Percentiles rank a stretch among this genome's conserved stretches.
Evolutionary conservation across 2,329 filamentous ascomycete genomes (phyloP).

Genomic region (Epichloe aotearoae): DNA sequence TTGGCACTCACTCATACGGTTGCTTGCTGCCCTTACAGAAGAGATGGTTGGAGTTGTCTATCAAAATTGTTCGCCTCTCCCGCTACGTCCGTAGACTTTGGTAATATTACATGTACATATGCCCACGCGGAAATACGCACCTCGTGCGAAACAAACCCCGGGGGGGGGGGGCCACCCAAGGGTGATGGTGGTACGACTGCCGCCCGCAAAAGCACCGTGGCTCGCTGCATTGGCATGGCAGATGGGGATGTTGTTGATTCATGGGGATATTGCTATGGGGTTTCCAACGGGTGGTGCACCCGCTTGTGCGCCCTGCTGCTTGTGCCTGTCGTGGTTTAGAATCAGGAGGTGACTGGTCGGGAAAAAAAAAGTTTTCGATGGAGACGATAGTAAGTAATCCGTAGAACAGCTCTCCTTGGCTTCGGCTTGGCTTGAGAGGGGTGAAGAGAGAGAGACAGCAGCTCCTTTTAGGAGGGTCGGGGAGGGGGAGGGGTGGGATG

Average conservation of each 20-base stretch:
- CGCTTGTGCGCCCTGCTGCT: too few species aligned
- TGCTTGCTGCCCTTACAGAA: not conserved
- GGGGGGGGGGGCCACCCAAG: not conserved
- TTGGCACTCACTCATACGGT: not conserved
- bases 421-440: too few species aligned
- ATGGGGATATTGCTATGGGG: slow-evolving; percentile 1
- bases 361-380: too few species aligned
- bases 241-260: not conserved
- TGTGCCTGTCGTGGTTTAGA: not conserved
- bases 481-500: too few species aligned
- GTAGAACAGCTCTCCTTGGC: too few species aligned
- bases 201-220: not conserved
- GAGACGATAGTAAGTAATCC: too few species aligned
- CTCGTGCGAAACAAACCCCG: not conserved
- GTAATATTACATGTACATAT: not conserved
- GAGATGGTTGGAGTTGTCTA: too few species aligned
- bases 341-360: too few species aligned
- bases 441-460: too few species aligned
- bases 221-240: not conserved
- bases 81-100: too few species aligned
- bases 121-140: not conserved
- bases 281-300: not conserved
- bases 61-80: too few species aligned
- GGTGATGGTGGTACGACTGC: not conserved
- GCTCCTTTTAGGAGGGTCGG: too few species aligned